Evolutionary conservation across 805 yeast genomes (phyloP).

Genomic region (Saccharomycopsis sp.): DNA sequence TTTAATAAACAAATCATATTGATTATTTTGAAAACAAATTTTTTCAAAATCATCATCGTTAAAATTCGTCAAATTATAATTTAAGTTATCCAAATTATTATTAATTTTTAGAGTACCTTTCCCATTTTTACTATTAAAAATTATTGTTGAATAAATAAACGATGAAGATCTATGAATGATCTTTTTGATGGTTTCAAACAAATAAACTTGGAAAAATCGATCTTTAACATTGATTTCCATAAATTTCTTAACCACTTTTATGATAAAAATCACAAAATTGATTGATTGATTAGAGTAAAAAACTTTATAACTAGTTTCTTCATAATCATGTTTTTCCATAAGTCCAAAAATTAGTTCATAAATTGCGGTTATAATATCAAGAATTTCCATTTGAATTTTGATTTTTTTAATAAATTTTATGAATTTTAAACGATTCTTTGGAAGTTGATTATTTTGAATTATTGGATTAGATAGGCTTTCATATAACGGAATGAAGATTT

Average conservation of each 20-base stretch:
- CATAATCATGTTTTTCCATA: conserved; percentile 2
- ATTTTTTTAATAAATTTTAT: conserved; percentile 14
- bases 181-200: conserved; percentile 12
- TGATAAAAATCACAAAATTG: conserved; percentile 13
- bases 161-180: conserved; percentile 8
- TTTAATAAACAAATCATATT: too few species aligned
- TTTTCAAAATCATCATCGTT: conserved; percentile 9
- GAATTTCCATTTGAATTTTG: conserved; percentile 10
- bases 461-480: conserved; percentile 14
- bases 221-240: conserved; percentile 13
- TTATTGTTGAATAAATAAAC: conserved; percentile 13
- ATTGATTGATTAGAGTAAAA: conserved; percentile 15
- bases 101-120: not conserved
- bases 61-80: not conserved
- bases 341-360: conserved; percentile 11
- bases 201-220: conserved; percentile 9
- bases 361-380: conserved; percentile 17
- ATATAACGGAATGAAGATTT: conserved; percentile 12
- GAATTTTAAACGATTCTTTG: conserved; percentile 12
- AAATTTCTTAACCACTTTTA: conserved; percentile 8
- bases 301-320: conserved; percentile 2
- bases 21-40: conserved; percentile 8
- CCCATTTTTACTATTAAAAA: conserved; percentile 8
- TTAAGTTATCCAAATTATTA: not conserved
- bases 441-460: conserved; percentile 15